Evolutionary conservation across 2,329 filamentous ascomycete genomes (phyloP), one percentile per base, ranked within the genome.

Genomic region (Coniochaeta ligniaria): DNA sequence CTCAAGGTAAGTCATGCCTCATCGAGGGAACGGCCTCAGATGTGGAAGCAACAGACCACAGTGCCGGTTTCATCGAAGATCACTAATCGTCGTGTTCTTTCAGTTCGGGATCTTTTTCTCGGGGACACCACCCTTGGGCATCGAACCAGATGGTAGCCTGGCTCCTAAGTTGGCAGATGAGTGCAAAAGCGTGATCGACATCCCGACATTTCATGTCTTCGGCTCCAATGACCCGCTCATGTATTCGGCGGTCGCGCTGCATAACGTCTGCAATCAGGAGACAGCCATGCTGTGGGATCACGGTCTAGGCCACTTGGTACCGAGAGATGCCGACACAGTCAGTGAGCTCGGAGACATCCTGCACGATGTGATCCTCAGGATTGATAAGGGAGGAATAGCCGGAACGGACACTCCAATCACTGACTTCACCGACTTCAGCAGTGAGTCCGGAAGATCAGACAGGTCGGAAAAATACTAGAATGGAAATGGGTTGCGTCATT

Each of bases 251-350:
- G 73, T 80, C 61, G 78, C 78, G 1, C 66, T 82, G 22, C 80
- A 75, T 67, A 81, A 81, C 66, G 71, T 81, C 24, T 83, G 78
- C 66, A 74, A 80, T 54, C 73, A 71, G 16, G 75, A 79, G 59
- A 71, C 68, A 1, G 76, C 78, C 0, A 66, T 71, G 24, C 70
- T 82, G 60, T 81, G 80, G 60, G 80, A 82, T 66, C 78, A 80
- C 62, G 79, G 78, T 16, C 77, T 80, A 58, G 80, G 79, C 0
- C 80, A 82, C 66, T 78, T 77, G 6, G 73, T 82, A 11, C 80
- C 80, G 0, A 69, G 76, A 58, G 72, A 73, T 38, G 63, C 62
- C 3, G 67, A 66, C 57, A 68, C 65, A 26, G 64, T 69, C 2
- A 63, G 63, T 33, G 60, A 67, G 56, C 61, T 72, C 1, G 66